Evolutionary conservation across 805 yeast genomes (phyloP), one percentile per base, ranked within the genome.

Genomic region (Candida boidinii): DNA sequence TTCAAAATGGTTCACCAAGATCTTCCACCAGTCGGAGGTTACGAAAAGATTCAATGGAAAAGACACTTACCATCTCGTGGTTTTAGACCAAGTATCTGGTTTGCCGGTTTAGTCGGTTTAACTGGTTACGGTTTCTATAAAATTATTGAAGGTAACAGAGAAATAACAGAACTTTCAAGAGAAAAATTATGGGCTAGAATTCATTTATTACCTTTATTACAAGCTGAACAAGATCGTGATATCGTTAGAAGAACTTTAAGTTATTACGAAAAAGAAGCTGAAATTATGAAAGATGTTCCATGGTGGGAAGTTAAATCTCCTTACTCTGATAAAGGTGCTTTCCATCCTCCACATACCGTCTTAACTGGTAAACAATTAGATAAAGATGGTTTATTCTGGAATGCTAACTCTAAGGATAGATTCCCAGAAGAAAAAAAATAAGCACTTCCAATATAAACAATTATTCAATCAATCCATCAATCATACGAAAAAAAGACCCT

Each of bases 11-110:
- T n/a, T 26, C 52, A 48, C 24, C 95, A 85, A 68, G 95, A 85
- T 51, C 62, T 85, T 51, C 95, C 95, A 50, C 95, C 95, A 37
- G 65, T 73, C 47, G 85, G 83, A 36, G 94, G 95, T 40, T 84
- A 85, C 50, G 87, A 80, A 42, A 80, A 82, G 28, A 73, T 85
- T 39, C 95, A 84, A 62, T 85, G 94, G 94, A 80, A 79, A 62
- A 73, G 94, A 54, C 79, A 84, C 56, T 60, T 85, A 30, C 95
- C 95, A 17, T 63, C 90, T 2, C 68, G 95, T 45, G 95, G 95
- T 3, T 84, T 84, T 62, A 66, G 90, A 37, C 92, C 94, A 12
- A 62, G 74, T 27, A 65, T 82, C 28, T 84, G 79, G 63, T 67
- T 84, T 39, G 73, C 73, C 51, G 73, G 79, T 23, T 54, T 83